Percentiles rank a stretch among this genome's conserved stretches.
Conservation (phyloP, 768 basidiomycete genomes). For the Hygrophorus russula region DNA sequence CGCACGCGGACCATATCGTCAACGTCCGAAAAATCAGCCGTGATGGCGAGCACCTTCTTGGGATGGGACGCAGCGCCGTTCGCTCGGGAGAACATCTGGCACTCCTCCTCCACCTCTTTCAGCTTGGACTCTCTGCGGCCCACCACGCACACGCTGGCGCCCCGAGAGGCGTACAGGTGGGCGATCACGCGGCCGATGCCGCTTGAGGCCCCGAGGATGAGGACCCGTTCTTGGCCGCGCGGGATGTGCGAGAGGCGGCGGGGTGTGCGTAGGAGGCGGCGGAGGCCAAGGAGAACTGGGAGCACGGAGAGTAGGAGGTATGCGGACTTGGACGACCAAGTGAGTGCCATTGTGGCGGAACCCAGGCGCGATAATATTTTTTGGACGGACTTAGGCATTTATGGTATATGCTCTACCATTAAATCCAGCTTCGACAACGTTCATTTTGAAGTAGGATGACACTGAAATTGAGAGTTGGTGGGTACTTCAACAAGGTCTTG, state of each 20-base stretch:
- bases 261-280: background rate
- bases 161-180: conserved; percentile 57
- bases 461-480: no score
- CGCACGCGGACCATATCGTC: conserved; percentile 60
- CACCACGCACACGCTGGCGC: conserved; percentile 65
- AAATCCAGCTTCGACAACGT: no score
- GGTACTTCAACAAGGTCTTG: no score
- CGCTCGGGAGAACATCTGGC: conserved; percentile 19
- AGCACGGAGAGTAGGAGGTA: background rate
- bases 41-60: conserved; percentile 32
- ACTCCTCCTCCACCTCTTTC: conserved; percentile 51
- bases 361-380: no score
- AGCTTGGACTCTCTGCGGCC: conserved; percentile 51
- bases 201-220: conserved; percentile 76
- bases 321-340: background rate
- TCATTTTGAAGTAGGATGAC: no score
- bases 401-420: no score
- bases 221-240: conserved; percentile 50
- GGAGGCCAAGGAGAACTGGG: background rate
- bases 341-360: no score
- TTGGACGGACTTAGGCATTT: no score
- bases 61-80: conserved; percentile 10
- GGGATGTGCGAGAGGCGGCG: conserved; percentile 19
- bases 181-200: conserved; percentile 74
- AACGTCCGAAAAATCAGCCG: conserved; percentile 53